Percentiles rank a stretch among this genome's conserved stretches.
Conservation (phyloP, 352 stramenopile genomes). For the Globisporangium lucens region DNA sequence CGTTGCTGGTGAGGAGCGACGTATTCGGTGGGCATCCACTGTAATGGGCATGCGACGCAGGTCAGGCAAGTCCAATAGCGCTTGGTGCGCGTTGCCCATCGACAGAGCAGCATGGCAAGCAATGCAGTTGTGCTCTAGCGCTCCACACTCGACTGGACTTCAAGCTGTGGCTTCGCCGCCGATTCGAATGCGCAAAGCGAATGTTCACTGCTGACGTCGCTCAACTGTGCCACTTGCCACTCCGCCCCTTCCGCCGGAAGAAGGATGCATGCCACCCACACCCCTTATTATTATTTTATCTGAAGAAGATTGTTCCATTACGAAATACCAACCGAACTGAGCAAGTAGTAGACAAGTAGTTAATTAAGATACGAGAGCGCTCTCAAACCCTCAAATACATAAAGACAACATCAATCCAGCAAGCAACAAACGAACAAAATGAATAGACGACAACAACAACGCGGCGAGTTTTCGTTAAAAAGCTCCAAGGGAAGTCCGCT, state of each 20-base stretch:
- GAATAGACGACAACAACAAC: conserved; percentile 2
- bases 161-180: neutral
- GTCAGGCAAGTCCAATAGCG: neutral
- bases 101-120: neutral
- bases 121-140: neutral
- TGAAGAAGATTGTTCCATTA: conserved; percentile 17
- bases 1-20: neutral
- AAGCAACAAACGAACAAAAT: neutral
- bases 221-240: neutral
- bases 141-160: neutral
- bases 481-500: conserved; percentile 41
- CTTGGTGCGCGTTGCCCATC: too few relatives aligned
- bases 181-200: too few relatives aligned
- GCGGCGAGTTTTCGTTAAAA: conserved; percentile 24
- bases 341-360: conserved; percentile 2
- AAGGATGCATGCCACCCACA: neutral
- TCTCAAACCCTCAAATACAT: conserved; percentile 6
- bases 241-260: neutral
- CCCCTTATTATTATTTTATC: conserved; percentile 9
- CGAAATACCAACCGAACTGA: conserved; percentile 11
- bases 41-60: neutral
- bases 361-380: conserved; percentile 3
- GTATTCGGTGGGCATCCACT: neutral
- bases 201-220: neutral
- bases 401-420: neutral